Percentiles rank a stretch among this genome's conserved stretches.
Evolutionary conservation across 345 rosid genomes (phyloP).

Genomic region (Hibiscus tridactylites): DNA sequence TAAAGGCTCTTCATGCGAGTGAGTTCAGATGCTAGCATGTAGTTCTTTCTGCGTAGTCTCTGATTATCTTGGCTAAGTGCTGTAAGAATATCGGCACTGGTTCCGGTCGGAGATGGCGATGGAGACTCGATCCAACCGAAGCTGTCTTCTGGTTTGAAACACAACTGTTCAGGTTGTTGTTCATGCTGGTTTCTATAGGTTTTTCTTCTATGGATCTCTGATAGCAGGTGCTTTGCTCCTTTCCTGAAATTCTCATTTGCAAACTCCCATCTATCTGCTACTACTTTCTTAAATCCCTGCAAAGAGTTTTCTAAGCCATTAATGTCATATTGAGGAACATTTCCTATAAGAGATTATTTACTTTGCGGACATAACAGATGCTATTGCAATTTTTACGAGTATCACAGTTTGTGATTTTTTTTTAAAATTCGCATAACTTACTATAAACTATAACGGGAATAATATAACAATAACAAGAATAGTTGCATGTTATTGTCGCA

Average conservation of each 20-base stretch:
- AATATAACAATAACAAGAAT: too few species aligned
- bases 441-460: too few species aligned
- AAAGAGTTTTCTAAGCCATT: too few species aligned
- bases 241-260: slow-evolving; percentile 48
- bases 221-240: slow-evolving; percentile 48
- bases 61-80: slow-evolving; percentile 47
- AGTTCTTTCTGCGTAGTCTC: slow-evolving; percentile 38
- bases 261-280: slow-evolving; percentile 65
- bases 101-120: slow-evolving; percentile 6
- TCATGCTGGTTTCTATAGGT: slow-evolving; percentile 26
- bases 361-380: too few species aligned
- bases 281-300: slow-evolving; percentile 53
- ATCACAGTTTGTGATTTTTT: too few species aligned
- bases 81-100: slow-evolving; percentile 19
- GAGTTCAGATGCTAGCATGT: slow-evolving; percentile 47
- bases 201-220: slow-evolving; percentile 53
- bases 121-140: slow-evolving; percentile 14
- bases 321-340: too few species aligned
- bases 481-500: too few species aligned
- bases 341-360: too few species aligned
- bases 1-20: slow-evolving; percentile 52
- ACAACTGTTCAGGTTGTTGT: background rate
- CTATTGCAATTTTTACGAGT: fast-evolving
- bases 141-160: slow-evolving; percentile 13
- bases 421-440: too few species aligned